Percentiles rank a stretch among this genome's conserved stretches.
Conservation (phyloP, 176 grass and related monocot genomes). For the Triticum aestivum region IWGSC_CS_RefSeq_v2.1 NC_057806.1:589262421-589262920, state of each 20-base stretch:
- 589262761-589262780: neutral
- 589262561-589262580: neutral
- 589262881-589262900: neutral
- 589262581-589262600: neutral
- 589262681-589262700: neutral
- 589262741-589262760: neutral
- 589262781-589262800: neutral
- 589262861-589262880: neutral
- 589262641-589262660: neutral
- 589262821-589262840: neutral
- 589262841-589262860: neutral
- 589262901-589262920: neutral
- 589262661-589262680: neutral
- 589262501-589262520: neutral
- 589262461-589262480: neutral
- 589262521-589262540: neutral
- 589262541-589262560: neutral
- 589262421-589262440: slow-evolving; percentile 17
- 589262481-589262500: neutral
- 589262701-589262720: neutral
- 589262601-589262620: neutral
- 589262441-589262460: neutral
- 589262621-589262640: neutral
- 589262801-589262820: neutral
- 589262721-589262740: neutral